Percentiles rank a stretch among this genome's conserved stretches.
phyloP scores from a whole-genome alignment of 1,284 basidiomycete species.

The Tremellales sp. region DNA sequence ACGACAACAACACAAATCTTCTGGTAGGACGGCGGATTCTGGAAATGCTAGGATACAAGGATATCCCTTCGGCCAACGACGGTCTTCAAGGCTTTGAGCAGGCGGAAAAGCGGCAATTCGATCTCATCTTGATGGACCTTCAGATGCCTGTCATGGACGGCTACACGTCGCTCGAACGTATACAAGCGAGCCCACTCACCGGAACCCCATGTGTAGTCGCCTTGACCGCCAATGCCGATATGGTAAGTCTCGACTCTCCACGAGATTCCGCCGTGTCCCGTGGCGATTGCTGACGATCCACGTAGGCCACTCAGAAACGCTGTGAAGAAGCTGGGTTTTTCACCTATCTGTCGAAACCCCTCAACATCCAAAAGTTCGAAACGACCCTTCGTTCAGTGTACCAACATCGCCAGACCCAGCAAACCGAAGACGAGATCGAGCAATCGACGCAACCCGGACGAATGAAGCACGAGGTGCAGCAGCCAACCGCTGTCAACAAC shows the following conservation, averaged over 20 bases:
- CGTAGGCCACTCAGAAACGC: slow-evolving; percentile 24
- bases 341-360: slow-evolving; percentile 37
- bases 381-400: not conserved
- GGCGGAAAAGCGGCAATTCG: slow-evolving; percentile 32
- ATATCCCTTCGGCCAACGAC: slow-evolving; percentile 32
- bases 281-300: not conserved
- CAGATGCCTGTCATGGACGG: slow-evolving; percentile 46
- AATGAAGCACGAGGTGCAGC: too few relatives aligned
- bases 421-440: too few relatives aligned
- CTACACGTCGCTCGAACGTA: slow-evolving; percentile 28
- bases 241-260: slow-evolving; percentile 14
- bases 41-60: slow-evolving; percentile 40
- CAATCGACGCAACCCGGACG: too few relatives aligned
- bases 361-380: slow-evolving; percentile 32
- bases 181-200: slow-evolving; percentile 27
- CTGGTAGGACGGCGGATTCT: slow-evolving; percentile 37
- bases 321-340: slow-evolving; percentile 32
- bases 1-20: slow-evolving; percentile 44
- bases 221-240: slow-evolving; percentile 42
- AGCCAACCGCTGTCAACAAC: too few relatives aligned
- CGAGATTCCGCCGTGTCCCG: not conserved
- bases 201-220: slow-evolving; percentile 39
- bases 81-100: slow-evolving; percentile 38
- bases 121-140: slow-evolving; percentile 42
- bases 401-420: not conserved